Base-by-base conservation (phyloP, 306 rosid species). In the Cyamopsis tetragonoloba region DNA sequence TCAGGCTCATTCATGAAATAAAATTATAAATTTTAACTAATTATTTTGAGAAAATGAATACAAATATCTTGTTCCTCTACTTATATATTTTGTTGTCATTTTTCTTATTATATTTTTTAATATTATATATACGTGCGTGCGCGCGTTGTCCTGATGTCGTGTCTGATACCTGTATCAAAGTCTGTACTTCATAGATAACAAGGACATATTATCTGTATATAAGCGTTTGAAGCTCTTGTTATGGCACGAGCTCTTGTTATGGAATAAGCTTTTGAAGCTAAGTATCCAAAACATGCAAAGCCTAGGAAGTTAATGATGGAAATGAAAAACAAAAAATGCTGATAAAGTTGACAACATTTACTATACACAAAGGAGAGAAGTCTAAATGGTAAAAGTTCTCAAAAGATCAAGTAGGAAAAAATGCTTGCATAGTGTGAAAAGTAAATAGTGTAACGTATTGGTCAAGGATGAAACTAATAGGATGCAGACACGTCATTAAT, bases 211-310 rank as follows among this genome's bases (percentile, higher is more conserved):
- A n/a, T n/a, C n/a, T n/a, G n/a, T n/a, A n/a, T n/a, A n/a, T n/a
- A n/a, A n/a, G n/a, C n/a, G n/a, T n/a, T n/a, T n/a, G n/a, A n/a
- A n/a, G n/a, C n/a, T n/a, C 3, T 4, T 2, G 1, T 2, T 31
- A 31, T 31, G 7, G 7, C 35, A 32, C 30, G 32, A 56, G 62
- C 41, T 56, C 17, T 22, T 14, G 28, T 47, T 56, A 57, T 68
- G 62, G 18, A 58, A 10, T 37, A 60, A 7, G 38, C 41, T 60
- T 75, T 59, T 20, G 37, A 65, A 39, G n/a, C n/a, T n/a, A n/a
- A n/a, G 51, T 23, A 14, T 50, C 56, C 28, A 60, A 60, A 66
- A 2, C 55, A 50, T 50, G 34, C 71, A 68, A 76, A 60, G 26
- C 65, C 75, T 61, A 59, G 60, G 22, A 8, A 20, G 14, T 39